These are phyloP conservation scores for Leptographium lundbergii DNA, from an alignment of 2,329 filamentous ascomycete species.

Conservation along the genomic window DNA sequence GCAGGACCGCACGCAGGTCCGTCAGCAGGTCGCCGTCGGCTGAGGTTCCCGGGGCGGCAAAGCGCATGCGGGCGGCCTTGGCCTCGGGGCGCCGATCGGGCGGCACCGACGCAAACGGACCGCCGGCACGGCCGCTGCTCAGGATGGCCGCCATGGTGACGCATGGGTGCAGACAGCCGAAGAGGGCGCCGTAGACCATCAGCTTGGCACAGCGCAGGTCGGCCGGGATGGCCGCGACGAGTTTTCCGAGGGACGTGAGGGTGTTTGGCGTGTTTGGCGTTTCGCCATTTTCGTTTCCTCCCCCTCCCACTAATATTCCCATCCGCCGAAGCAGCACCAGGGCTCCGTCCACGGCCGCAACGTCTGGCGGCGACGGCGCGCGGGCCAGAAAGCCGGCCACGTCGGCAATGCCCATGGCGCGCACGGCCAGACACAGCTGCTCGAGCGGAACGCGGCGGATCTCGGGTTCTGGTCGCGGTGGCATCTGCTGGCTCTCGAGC, in stretches of 20 bases:
- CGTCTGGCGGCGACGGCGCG: conserved; percentile 80
- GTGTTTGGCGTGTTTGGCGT: too few relatives aligned
- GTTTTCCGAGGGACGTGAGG: conserved; percentile 79
- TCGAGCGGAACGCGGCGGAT: conserved; percentile 87
- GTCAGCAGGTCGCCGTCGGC: conserved; percentile 82
- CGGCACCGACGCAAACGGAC: conserved; percentile 74
- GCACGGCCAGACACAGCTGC: conserved; percentile 85
- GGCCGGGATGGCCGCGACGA: conserved; percentile 89
- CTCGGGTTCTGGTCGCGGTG: conserved; percentile 80
- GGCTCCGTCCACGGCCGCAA: conserved; percentile 73
- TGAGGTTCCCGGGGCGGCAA: conserved; percentile 53
- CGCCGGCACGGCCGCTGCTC: conserved; percentile 44
- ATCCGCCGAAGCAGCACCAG: conserved; percentile 68
- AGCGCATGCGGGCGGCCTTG: conserved; percentile 60
- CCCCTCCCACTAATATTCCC: conserved; percentile 75
- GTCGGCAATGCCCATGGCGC: conserved; percentile 83
- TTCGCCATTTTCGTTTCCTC: neutral
- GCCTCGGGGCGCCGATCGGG: conserved; percentile 73
- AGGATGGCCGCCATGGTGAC: conserved; percentile 84
- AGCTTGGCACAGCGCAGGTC: conserved; percentile 89
- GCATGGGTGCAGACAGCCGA: conserved; percentile 80
- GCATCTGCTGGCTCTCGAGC: conserved; percentile 65
- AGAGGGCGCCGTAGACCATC: conserved; percentile 89
- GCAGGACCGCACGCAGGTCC: conserved; percentile 70
- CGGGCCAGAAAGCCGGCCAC: conserved; percentile 70